phyloP scores from a whole-genome alignment of 352 stramenopile species.

The Phytophthora hibernalis region DNA sequence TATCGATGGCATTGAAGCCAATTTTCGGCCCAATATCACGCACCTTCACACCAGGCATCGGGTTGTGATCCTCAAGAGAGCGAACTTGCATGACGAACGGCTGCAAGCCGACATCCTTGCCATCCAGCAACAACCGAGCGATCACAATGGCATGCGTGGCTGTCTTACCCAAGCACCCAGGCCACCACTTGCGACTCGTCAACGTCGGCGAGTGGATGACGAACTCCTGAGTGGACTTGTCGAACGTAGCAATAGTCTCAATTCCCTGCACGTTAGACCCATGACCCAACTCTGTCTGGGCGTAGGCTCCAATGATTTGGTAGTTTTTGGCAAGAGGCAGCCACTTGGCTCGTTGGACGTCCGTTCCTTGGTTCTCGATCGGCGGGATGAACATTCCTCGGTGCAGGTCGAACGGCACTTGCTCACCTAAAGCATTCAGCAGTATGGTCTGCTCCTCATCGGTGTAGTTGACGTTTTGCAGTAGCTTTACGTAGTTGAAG shows the following conservation, averaged over 20 bases:
- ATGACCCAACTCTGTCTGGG: constrained; percentile 29
- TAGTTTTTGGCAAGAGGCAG: constrained; percentile 20
- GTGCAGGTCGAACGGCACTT: constrained; percentile 19
- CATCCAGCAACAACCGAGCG: constrained; percentile 22
- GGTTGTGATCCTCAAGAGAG: constrained; percentile 27
- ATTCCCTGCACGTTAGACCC: constrained; percentile 29
- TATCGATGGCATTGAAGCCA: constrained; percentile 31
- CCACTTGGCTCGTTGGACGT: constrained; percentile 28
- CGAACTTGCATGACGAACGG: constrained; percentile 29
- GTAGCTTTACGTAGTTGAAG: constrained; percentile 21
- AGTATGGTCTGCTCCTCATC: constrained; percentile 22
- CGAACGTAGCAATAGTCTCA: constrained; percentile 41
- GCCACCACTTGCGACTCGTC: constrained; percentile 96
- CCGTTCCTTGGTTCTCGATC: constrained; percentile 28
- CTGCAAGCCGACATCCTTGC: constrained; percentile 15
- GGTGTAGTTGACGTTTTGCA: constrained; percentile 1
- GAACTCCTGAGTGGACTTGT: constrained; percentile 90
- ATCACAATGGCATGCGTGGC: constrained; percentile 28
- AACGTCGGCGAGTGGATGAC: constrained; percentile 94
- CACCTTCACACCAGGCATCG: constrained; percentile 22
- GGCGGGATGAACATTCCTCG: constrained; percentile 32
- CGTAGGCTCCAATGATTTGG: constrained; percentile 22
- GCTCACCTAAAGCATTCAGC: constrained; percentile 17
- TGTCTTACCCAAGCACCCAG: constrained; percentile 37
- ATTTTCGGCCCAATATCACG: constrained; percentile 31